Base-by-base conservation (phyloP, 805 yeast genomes). In the Starmerella apis region DNA sequence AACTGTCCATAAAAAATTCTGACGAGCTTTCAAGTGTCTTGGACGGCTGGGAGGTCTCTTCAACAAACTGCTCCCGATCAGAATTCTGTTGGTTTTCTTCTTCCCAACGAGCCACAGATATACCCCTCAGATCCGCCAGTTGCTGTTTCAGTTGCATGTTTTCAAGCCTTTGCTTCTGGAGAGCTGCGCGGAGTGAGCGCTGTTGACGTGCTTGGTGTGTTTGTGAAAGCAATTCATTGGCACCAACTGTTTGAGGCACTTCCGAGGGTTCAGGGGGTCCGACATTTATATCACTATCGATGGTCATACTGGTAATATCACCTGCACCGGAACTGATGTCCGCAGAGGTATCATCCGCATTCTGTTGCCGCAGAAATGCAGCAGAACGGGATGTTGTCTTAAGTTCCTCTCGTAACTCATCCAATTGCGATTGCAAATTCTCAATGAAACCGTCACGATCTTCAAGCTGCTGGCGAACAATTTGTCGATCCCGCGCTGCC, bases 401-500 rank as follows among this genome's bases (percentile, higher is more conserved):
- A 9, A 41, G 31, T 42, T 45, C 46, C 10, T 22, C 28, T 14
- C 46, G 39, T 25, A 49, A 23, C 25, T 33, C 27, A 27, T 50
- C 53, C 19, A 51, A 24, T 19, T 48, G 52, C 18, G 38, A 30
- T 36, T 47, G 53, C 22, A 54, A 44, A 4, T 14, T n/a, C 18
- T 46, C 57, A 11, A 49, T 47, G 25, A 36, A 43, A 10, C 46
- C 46, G 33, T 50, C 57, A 4, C 51, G 47, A 22, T 20, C 8
- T 24, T 48, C 55, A 7, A 49, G 25, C 30, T 35, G 32, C 24
- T 37, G 47, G 16, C 47, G 39, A 13, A 23, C 19, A 4, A 22
- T 6, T 27, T 28, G 46, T 13, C 36, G 48, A 2, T 48, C 48
- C 14, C 42, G 38, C 2, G 16, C 14, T 1, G 49, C 51, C 19